Evolutionary conservation across 352 stramenopile genomes (phyloP).

Genomic region (Pythium rhizo-oryzae): DNA sequence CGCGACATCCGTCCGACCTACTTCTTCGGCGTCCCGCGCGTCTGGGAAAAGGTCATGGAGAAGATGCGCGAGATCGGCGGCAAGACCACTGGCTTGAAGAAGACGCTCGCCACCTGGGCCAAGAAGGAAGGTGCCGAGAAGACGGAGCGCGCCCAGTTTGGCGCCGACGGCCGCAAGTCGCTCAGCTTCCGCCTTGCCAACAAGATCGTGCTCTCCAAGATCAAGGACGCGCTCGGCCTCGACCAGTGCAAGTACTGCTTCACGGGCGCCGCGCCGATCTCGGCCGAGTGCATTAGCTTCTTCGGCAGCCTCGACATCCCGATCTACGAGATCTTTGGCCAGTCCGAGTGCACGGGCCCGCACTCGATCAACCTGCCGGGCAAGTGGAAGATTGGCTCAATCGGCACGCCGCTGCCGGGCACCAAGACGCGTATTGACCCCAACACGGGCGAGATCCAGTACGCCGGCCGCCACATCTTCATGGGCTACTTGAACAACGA

Average conservation of each 20-base stretch:
- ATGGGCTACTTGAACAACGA: constrained; percentile 79
- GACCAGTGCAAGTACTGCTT: constrained; percentile 85
- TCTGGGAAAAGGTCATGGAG: constrained; percentile 90
- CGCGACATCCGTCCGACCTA: constrained; percentile 66
- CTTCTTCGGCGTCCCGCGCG: constrained; percentile 86
- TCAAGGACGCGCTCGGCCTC: constrained; percentile 77
- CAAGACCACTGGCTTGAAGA: constrained; percentile 79
- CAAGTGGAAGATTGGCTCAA: constrained; percentile 89
- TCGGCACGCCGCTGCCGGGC: constrained; percentile 64
- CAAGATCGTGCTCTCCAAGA: constrained; percentile 78
- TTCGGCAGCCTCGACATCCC: constrained; percentile 94
- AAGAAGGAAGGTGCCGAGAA: constrained; percentile 71
- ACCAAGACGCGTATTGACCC: constrained; percentile 55
- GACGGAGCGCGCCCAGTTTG: constrained; percentile 68
- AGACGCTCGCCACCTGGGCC: constrained; percentile 82
- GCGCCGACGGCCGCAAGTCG: constrained; percentile 47
- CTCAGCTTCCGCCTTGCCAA: constrained; percentile 85
- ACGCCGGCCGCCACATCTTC: constrained; percentile 69
- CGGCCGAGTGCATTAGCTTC: constrained; percentile 70
- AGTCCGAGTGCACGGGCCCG: constrained; percentile 91
- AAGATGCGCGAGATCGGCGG: constrained; percentile 62
- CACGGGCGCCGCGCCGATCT: constrained; percentile 78
- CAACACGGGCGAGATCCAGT: constrained; percentile 60
- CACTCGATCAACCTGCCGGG: constrained; percentile 65
- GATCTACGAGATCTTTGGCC: constrained; percentile 91